Conservation (phyloP, 768 basidiomycete species). For the Tulasnella sp. region DNA sequence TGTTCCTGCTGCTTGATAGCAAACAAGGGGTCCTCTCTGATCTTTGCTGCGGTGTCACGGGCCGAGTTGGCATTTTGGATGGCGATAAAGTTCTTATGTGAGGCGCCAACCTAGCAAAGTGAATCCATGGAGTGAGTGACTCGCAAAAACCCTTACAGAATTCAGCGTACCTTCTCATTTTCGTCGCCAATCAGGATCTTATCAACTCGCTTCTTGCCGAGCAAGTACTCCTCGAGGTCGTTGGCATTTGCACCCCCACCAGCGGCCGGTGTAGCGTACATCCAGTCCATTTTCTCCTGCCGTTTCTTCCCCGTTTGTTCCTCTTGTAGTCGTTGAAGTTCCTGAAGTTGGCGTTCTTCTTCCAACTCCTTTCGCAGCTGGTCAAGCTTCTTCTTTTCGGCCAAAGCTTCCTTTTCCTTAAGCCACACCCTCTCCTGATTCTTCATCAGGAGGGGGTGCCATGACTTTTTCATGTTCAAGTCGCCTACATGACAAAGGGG, state of each 20-base stretch:
- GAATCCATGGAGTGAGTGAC: background rate
- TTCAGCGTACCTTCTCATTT: constrained; percentile 60
- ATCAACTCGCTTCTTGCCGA: constrained; percentile 97
- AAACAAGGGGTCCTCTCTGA: constrained; percentile 94
- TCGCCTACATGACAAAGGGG: constrained; percentile 36
- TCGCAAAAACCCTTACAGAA: constrained; percentile 16
- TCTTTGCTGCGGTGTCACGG: constrained; percentile 85
- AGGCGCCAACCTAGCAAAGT: constrained; percentile 56
- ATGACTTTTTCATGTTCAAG: constrained; percentile 98
- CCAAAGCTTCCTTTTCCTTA: constrained; percentile 94
- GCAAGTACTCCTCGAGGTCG: constrained; percentile 90
- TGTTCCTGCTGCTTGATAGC: constrained; percentile 98
- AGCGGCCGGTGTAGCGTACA: constrained; percentile 96
- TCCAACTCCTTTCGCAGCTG: constrained; percentile 97
- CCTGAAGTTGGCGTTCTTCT: constrained; percentile 93
- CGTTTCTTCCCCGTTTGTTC: constrained; percentile 92
- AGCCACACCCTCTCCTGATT: constrained; percentile 99
- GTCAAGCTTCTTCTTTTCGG: constrained; percentile 97
- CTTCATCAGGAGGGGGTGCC: constrained; percentile 96
- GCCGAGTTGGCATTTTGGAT: constrained; percentile 86
- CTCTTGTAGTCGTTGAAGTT: constrained; percentile 91
- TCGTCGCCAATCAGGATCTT: constrained; percentile 90
- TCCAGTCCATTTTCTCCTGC: constrained; percentile 95
- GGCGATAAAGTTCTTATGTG: constrained; percentile 90
- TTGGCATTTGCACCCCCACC: constrained; percentile 81